phyloP scores from a whole-genome alignment of 129 eudicot species.

The Lactuca sativa region DNA sequence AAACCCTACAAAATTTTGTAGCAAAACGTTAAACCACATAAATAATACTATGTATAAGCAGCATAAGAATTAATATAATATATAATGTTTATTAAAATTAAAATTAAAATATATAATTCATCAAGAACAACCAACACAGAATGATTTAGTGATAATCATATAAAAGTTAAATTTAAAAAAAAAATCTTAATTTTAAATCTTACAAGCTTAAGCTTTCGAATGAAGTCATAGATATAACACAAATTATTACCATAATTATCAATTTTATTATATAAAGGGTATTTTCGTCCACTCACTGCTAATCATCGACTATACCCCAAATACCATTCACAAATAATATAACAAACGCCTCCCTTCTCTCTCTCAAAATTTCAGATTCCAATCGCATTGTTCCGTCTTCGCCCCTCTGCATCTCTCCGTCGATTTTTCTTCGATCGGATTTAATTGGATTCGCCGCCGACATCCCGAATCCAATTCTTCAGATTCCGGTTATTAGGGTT shows the following conservation, averaged over 20 bases:
- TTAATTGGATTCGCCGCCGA: slow-evolving; percentile 25
- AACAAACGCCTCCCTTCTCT: slow-evolving; percentile 34
- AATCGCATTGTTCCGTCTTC: slow-evolving; percentile 18
- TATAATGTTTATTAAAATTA: too few relatives aligned
- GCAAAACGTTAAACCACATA: too few relatives aligned
- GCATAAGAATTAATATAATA: too few relatives aligned
- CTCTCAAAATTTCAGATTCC: slow-evolving; percentile 23
- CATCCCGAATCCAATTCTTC: slow-evolving; percentile 2
- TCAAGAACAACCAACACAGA: too few relatives aligned
- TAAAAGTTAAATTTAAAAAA: too few relatives aligned
- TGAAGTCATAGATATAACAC: neutral
- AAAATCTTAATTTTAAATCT: too few relatives aligned
- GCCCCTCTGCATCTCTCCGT: slow-evolving; percentile 31
- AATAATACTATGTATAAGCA: too few relatives aligned
- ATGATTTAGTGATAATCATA: too few relatives aligned
- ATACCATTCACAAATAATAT: slow-evolving; percentile 6
- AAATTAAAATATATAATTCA: too few relatives aligned
- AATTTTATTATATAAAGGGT: slow-evolving; percentile 17
- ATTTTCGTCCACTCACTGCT: slow-evolving; percentile 15
- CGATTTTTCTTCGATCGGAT: slow-evolving; percentile 20
- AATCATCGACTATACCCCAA: slow-evolving; percentile 20
- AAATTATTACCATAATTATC: slow-evolving; percentile 1
- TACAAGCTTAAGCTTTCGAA: too few relatives aligned
- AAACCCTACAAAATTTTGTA: too few relatives aligned
- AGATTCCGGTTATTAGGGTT: slow-evolving; percentile 22